A percentile compares a stretch with the other conserved stretches of the same genome.
Conservation (phyloP, 2,329 filamentous ascomycete genomes). For the Gaeumannomyces sp. region DNA sequence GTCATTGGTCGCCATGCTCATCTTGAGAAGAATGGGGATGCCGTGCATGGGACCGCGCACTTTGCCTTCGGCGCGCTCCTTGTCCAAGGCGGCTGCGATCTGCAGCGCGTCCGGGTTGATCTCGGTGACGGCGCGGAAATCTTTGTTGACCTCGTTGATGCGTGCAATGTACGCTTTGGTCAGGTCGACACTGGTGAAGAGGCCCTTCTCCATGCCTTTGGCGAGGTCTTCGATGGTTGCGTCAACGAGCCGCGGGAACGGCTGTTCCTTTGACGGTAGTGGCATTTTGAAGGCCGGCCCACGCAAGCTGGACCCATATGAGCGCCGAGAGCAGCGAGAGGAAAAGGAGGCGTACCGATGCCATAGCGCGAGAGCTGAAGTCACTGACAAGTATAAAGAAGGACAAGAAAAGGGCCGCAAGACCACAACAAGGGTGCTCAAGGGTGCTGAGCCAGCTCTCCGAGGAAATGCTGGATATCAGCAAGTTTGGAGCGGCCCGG, state of each 20-base stretch:
- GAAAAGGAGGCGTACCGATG: not conserved
- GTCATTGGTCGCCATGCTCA: slow-evolving; percentile 59
- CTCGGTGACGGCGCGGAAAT: slow-evolving; percentile 28
- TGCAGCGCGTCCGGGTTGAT: slow-evolving; percentile 32
- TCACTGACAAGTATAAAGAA: no score
- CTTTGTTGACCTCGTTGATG: slow-evolving; percentile 28
- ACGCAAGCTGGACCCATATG: not conserved
- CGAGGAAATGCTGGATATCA: no score
- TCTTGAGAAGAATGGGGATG: slow-evolving; percentile 59
- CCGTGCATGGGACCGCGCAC: slow-evolving; percentile 49
- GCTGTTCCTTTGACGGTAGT: slow-evolving; percentile 10
- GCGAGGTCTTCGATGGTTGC: slow-evolving; percentile 28
- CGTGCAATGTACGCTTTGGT: slow-evolving; percentile 23
- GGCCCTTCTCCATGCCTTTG: slow-evolving; percentile 23
- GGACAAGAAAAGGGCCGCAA: no score
- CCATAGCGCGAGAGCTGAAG: not conserved
- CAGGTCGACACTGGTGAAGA: slow-evolving; percentile 32
- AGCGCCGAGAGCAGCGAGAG: not conserved
- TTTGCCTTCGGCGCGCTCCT: slow-evolving; percentile 19
- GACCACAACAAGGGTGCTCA: no score
- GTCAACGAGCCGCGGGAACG: slow-evolving; percentile 27
- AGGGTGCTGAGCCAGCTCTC: no score
- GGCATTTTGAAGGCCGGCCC: slow-evolving; percentile 4
- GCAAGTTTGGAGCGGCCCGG: no score
- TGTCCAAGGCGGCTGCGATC: slow-evolving; percentile 31